Conservation (phyloP, 106 monocot genomes). For the Platanthera zijinensis region DNA sequence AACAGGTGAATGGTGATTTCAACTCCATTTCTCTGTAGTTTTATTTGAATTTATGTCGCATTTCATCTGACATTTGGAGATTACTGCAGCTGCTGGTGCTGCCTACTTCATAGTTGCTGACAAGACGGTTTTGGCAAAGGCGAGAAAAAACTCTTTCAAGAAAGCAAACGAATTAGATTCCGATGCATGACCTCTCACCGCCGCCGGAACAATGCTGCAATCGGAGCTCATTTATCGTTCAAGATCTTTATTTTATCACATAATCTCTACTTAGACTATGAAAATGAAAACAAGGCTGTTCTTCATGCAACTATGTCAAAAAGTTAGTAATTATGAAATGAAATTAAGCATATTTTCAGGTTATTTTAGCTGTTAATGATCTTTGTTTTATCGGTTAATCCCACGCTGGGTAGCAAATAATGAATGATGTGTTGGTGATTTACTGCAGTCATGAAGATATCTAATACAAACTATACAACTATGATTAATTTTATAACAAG, state of each 20-base stretch:
- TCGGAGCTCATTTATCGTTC: neutral
- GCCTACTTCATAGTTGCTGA: slow-evolving; percentile 91
- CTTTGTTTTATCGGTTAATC: too few species aligned
- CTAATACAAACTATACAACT: too few species aligned
- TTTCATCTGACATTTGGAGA: neutral
- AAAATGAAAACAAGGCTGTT: neutral
- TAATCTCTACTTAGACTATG: neutral
- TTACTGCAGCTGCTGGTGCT: slow-evolving; percentile 54
- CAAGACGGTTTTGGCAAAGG: slow-evolving; percentile 73
- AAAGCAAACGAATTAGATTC: neutral
- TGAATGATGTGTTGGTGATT: too few species aligned
- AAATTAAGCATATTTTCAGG: neutral
- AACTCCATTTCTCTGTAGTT: neutral
- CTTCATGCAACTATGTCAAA: neutral
- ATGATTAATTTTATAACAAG: too few species aligned
- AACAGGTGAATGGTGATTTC: slow-evolving; percentile 32
- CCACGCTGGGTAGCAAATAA: too few species aligned
- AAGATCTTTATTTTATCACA: neutral
- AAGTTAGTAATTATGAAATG: neutral
- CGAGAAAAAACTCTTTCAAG: slow-evolving; percentile 77
- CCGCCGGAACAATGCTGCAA: neutral
- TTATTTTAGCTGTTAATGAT: too few species aligned
- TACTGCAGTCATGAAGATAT: too few species aligned
- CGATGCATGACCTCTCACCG: neutral
- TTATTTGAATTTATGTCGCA: neutral